Evolutionary conservation across 768 basidiomycete genomes (phyloP).

Genomic region (Boletus sp.): DNA sequence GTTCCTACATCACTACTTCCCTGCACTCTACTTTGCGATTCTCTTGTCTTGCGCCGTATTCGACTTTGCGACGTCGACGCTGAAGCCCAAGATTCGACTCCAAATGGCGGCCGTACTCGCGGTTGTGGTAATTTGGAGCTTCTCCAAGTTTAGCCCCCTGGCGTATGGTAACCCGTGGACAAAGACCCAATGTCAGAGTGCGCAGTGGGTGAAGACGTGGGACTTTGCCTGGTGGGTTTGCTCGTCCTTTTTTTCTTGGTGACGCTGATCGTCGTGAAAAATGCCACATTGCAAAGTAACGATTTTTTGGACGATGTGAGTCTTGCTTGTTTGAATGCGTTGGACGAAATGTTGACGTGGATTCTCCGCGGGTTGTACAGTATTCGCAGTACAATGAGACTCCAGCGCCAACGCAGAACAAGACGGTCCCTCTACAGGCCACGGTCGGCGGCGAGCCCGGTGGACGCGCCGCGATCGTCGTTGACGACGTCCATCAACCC

Average conservation of each 20-base stretch:
- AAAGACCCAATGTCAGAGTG: slow-evolving; percentile 63
- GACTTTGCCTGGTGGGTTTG: slow-evolving; percentile 81
- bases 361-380: slow-evolving; percentile 27
- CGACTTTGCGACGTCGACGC: slow-evolving; percentile 76
- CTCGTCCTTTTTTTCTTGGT: background rate
- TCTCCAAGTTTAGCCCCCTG: slow-evolving; percentile 73
- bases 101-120: slow-evolving; percentile 77
- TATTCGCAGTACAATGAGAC: slow-evolving; percentile 52
- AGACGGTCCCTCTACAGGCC: slow-evolving; percentile 35
- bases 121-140: slow-evolving; percentile 75
- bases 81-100: slow-evolving; percentile 72
- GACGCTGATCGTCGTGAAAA: background rate
- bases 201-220: slow-evolving; percentile 92
- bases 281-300: slow-evolving; percentile 37
- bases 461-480: slow-evolving; percentile 54
- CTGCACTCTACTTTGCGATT: slow-evolving; percentile 91
- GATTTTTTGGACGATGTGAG: slow-evolving; percentile 69
- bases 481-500: slow-evolving; percentile 36
- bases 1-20: slow-evolving; percentile 98
- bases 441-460: slow-evolving; percentile 51
- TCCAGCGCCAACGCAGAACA: slow-evolving; percentile 38
- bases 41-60: slow-evolving; percentile 75
- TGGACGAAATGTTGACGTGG: background rate
- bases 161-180: slow-evolving; percentile 89
- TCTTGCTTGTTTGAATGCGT: background rate